A percentile compares a stretch with the other conserved stretches of the same genome.
These are phyloP conservation scores for Chimonanthus salicifolius DNA, from an alignment of 164 flowering plant species.

Conservation along the genomic window DNA sequence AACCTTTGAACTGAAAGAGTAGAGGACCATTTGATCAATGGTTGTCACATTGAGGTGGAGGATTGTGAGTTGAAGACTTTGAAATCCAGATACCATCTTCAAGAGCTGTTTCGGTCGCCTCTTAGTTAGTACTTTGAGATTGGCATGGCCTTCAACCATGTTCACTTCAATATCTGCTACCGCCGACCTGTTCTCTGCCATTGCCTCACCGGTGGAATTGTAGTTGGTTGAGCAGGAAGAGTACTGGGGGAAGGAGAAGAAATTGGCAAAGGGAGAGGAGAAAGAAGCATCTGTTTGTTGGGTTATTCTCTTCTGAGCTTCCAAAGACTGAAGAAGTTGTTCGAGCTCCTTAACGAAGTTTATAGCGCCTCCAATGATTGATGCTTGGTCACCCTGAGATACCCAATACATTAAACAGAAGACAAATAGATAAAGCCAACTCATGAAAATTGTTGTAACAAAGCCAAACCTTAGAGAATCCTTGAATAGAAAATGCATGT, in stretches of 20 bases:
- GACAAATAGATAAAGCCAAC: background rate
- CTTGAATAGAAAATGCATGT: background rate
- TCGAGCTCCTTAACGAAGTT: constrained; percentile 88
- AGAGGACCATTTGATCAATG: constrained; percentile 53
- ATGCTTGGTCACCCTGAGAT: constrained; percentile 86
- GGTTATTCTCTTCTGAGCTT: constrained; percentile 29
- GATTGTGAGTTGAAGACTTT: constrained; percentile 45
- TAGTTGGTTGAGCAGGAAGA: constrained; percentile 23
- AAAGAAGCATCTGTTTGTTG: constrained; percentile 5
- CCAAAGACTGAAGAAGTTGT: constrained; percentile 61
- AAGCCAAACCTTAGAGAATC: background rate
- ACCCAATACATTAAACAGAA: background rate
- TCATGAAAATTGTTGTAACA: background rate
- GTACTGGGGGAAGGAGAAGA: constrained; percentile 62
- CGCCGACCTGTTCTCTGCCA: constrained; percentile 20
- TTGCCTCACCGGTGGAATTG: constrained; percentile 5
- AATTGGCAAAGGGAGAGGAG: constrained; percentile 45
- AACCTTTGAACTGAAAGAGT: constrained; percentile 77
- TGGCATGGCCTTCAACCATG: constrained; percentile 84
- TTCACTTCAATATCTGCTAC: constrained; percentile 78
- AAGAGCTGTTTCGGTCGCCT: constrained; percentile 60
- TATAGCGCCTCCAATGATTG: constrained; percentile 88
- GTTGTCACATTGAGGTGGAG: constrained; percentile 83
- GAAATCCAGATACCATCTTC: constrained; percentile 58
- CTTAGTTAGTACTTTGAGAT: constrained; percentile 56